Evolutionary conservation across 2,329 filamentous ascomycete genomes (phyloP), one percentile per base, ranked within the genome.

Genomic region (Fusarium sp.): DNA sequence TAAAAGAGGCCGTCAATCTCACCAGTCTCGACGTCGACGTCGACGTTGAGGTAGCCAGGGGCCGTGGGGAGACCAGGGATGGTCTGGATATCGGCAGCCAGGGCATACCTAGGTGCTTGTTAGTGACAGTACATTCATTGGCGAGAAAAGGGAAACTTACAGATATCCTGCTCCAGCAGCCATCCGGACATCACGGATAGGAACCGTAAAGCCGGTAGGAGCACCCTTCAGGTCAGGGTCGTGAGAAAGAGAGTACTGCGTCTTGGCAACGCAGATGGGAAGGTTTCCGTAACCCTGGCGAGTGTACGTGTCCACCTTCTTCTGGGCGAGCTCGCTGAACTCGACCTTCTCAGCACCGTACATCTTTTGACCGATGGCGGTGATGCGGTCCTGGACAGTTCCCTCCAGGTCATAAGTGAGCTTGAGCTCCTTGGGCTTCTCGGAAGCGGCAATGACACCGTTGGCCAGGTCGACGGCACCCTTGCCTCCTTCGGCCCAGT

Each of bases 191-290:
- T 99, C 96, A 69, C 96, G 89, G 77, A 99, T 98, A 2, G 96
- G 96, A 7, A 99, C 91, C 0, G 94, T 97, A 84, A 98, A 99
- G 68, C 96, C 96, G 5, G 92, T 94, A 27, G 96, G 96, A 10
- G 96, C 96, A 72, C 96, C 96, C 89, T 99, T 99, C 78, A 98
- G 88, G 13, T 93, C 91, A 3, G 96, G 93, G 82, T 99, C 95
- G 83, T 98, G 96, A 67, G 93, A 96, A 58, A 99, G 89, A 37
- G 94, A 97, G 87, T 99, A 99, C 84, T 99, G 96, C 16, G 96
- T 99, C 91, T 99, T 99, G 72, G 96, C 96, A 75, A 98, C 90
- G 83, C 96, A 99, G 80, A 98, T 98, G 38, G 96, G 96, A 74
- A 99, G 87, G 83, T 98, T 94, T 24, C 93, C 93, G 79, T 96